Evolutionary conservation across 1,284 basidiomycete species (phyloP), one percentile per base, ranked within the genome.

Genomic region (Irpex sp.): DNA sequence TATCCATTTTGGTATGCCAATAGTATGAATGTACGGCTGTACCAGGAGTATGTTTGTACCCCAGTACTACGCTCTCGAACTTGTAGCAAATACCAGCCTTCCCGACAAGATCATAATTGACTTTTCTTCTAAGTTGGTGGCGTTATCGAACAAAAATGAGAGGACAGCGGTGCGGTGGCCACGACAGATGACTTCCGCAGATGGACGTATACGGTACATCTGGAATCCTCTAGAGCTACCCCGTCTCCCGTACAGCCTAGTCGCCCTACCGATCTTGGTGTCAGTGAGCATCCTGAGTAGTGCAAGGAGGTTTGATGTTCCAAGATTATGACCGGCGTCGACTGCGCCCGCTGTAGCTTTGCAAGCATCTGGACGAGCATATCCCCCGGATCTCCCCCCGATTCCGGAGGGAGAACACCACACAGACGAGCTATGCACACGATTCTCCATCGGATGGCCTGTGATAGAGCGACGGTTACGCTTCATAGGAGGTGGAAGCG

Each of bases 401-500:
- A 75, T 92, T 62, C 79, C 97, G 9, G 91, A 97, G 70, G 96
- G 95, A 3, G 89, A 91, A 63, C 94, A 94, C 76, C 92, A 96
- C 74, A 90, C 94, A 1, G 96, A 98, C 74, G 95, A 97, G 75
- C 79, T 98, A 56, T 92, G 92, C 65, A 90, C 93, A 17, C 81
- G 74, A 58, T 95, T 95, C 70, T 88, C 92, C 67, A 86, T 90
- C 61, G 89, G 91, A 4, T 97, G 95, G 95, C 86, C 88, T 4
- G 78, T 91, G 65, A 78, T 98, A 60, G 88, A 94, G 71, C 83
- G 84, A 65, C 92, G 93, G 84, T 77, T 98, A 55, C 78, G 80
- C 5, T 74, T 78, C 21, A 83, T 88, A 56, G 92, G 89, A 2
- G 86, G 84, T 0, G 88, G 80, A 19, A 75, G 75, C 66, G 71